Evolutionary conservation across 2,329 filamentous ascomycete species (phyloP).

Genomic region (Nothomitra cinnamomea): DNA sequence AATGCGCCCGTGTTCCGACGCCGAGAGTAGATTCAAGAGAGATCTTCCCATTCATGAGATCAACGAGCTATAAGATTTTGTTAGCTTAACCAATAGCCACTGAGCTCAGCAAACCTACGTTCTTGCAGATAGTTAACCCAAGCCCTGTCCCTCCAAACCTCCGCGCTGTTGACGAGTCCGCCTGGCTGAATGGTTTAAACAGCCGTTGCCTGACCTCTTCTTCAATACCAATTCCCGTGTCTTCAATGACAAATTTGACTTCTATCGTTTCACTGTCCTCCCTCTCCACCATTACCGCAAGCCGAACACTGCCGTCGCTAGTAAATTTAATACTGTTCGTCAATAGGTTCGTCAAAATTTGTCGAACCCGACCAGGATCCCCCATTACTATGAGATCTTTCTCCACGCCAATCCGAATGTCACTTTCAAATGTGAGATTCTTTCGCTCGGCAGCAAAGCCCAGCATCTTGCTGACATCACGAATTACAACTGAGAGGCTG

Average conservation of each 20-base stretch:
- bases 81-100: not conserved
- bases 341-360: slow-evolving; percentile 57
- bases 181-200: slow-evolving; percentile 85
- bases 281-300: slow-evolving; percentile 54
- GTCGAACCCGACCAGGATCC: slow-evolving; percentile 48
- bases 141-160: slow-evolving; percentile 87
- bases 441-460: slow-evolving; percentile 45
- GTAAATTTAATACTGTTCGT: slow-evolving; percentile 94
- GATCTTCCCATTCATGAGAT: slow-evolving; percentile 76
- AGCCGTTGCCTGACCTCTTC: slow-evolving; percentile 67
- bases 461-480: slow-evolving; percentile 48
- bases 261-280: slow-evolving; percentile 55
- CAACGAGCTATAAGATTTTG: slow-evolving; percentile 70
- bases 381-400: slow-evolving; percentile 36
- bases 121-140: slow-evolving; percentile 42
- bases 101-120: slow-evolving; percentile 19
- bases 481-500: slow-evolving; percentile 49
- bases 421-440: slow-evolving; percentile 33
- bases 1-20: slow-evolving; percentile 54
- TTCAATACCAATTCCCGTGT: slow-evolving; percentile 88
- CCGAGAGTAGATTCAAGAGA: slow-evolving; percentile 62
- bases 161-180: slow-evolving; percentile 74
- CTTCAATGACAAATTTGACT: slow-evolving; percentile 70
- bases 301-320: slow-evolving; percentile 68
- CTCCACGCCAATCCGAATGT: not conserved